Percentiles rank a stretch among this genome's conserved stretches.
Evolutionary conservation across 495 filamentous ascomycete species (phyloP).

Genomic region (Xylaria intraflava): DNA sequence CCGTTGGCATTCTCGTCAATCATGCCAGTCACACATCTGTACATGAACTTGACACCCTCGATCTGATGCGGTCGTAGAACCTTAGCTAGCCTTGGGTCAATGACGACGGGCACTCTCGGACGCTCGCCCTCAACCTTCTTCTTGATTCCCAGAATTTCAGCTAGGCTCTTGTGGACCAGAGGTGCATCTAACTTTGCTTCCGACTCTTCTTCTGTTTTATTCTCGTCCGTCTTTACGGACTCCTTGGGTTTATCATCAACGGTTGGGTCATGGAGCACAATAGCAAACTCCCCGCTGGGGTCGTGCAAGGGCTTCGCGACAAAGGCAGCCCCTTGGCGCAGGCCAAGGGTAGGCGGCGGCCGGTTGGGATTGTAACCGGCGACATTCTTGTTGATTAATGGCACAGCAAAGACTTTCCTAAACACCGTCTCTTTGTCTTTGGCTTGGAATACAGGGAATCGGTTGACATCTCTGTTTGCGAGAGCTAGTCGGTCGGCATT

Average conservation of each 20-base stretch:
- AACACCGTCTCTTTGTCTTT: slow-evolving; percentile 85
- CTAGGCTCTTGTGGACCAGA: slow-evolving; percentile 84
- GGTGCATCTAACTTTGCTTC: slow-evolving; percentile 66
- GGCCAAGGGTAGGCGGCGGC: slow-evolving; percentile 76
- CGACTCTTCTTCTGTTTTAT: slow-evolving; percentile 44
- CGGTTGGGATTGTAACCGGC: slow-evolving; percentile 67
- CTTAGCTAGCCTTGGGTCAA: slow-evolving; percentile 86
- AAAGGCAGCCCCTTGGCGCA: slow-evolving; percentile 78
- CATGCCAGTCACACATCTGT: slow-evolving; percentile 85
- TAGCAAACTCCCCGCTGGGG: slow-evolving; percentile 90
- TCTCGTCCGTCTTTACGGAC: slow-evolving; percentile 42
- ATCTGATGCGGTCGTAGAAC: slow-evolving; percentile 95
- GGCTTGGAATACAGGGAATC: slow-evolving; percentile 80
- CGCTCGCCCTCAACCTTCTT: slow-evolving; percentile 75
- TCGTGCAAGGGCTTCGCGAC: slow-evolving; percentile 90
- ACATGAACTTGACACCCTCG: slow-evolving; percentile 97
- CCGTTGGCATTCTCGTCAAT: slow-evolving; percentile 91
- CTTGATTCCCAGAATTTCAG: slow-evolving; percentile 92
- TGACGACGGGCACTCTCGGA: slow-evolving; percentile 91
- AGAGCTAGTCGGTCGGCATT: slow-evolving; percentile 84
- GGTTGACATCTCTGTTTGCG: slow-evolving; percentile 81
- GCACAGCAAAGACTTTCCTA: slow-evolving; percentile 74
- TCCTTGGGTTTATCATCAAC: slow-evolving; percentile 72
- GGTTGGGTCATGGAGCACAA: slow-evolving; percentile 93
- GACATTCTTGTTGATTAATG: slow-evolving; percentile 72